Base-by-base conservation (phyloP, 345 rosid species). In the Anastatica hierochuntica region DNA sequence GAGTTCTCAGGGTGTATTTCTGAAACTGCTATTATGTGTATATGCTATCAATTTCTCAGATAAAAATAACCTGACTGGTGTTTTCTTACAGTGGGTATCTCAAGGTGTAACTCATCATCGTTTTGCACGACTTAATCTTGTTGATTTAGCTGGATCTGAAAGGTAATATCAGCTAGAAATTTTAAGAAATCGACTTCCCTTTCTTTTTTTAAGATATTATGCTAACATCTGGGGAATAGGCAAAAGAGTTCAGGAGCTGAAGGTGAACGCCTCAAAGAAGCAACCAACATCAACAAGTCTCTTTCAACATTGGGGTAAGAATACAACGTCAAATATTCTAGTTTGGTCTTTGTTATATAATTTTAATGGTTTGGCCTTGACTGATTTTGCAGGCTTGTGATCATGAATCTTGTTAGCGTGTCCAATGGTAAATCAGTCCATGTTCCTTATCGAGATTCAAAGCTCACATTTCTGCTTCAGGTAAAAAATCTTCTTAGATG, bases 231-330 rank as follows among this genome's bases (percentile, higher is more conserved):
- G 18, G 38, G 52, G 33, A 38, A n/a, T 64, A 94, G 99, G 72
- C 99, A 94, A 57, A 94, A 94, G 75, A 83, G 87, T 70, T 94
- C 99, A 63, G 97, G 97, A 41, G 97, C 99, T 53, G 99, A 94
- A 74, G 99, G 97, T 63, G 99, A 94, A 66, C 95, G 99, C 21
- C 89, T 94, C 24, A 94, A 85, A 76, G 99, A 94, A 78, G 99
- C 99, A 38, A 88, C 97, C 33, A 94, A 88, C 49, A 94, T 94
- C 42, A 94, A 94, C 76, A 94, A 83, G 74, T 94, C 99, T 19
- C 95, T 94, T 71, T 94, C 99, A 17, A 88, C 95, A 54, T 74
- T 94, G 76, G 99, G 99, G 99, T 88, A 40, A 15, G 70, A 27
- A 21, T 35, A 66, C 44, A 49, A 43, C 8, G 6, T 33, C 21